Evolutionary conservation across 805 yeast genomes (phyloP), one percentile per base, ranked within the genome.

Genomic region (Lachancea lanzarotensis): DNA sequence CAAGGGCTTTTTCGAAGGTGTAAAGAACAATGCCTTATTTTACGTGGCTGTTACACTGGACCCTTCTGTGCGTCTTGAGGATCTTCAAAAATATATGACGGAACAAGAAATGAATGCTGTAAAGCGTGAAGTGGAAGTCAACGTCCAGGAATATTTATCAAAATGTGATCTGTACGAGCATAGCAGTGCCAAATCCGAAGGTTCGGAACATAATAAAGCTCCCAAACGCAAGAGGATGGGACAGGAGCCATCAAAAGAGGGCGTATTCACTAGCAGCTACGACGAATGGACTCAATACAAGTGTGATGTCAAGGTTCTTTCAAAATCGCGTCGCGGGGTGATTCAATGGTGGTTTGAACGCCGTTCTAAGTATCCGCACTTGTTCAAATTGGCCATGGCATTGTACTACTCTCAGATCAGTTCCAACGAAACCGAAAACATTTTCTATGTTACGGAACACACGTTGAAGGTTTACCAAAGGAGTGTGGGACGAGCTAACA

Each of bases 281-380:
- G 37, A 32, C 19, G 42, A 38, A 15, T 42, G 42, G 46, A 18
- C 19, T 7, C 26, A 25, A 10, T 42, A 22, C 36, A 31, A 33
- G 39, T 29, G 22, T 20, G 43, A 37, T 32, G 15, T 35, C 26
- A 30, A 41, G 25, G 32, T 40, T 6, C 16, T 38, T n/a, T 32
- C 18, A 31, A 38, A 38, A 16, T 37, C 40, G 11, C 30, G 39
- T 16, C 42, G 43, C 15, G 39, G 40, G 7, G 35, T 35, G 5
- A 41, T 43, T 19, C 44, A 38, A 20, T 46, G 47, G 46, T 43
- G 46, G 46, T 37, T 35, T 39, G 44, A 43, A 19, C 44, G 31
- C 16, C 47, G 40, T 25, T 9, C 22, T 17, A 32, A 39, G 25
- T 42, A 43, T 26, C 46, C 41, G 15, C 38, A 46, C 15, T 29